Evolutionary conservation across 371 early-diverging fungal species (phyloP), one percentile per base, ranked within the genome.

Genomic region (Mucor mucedo): DNA sequence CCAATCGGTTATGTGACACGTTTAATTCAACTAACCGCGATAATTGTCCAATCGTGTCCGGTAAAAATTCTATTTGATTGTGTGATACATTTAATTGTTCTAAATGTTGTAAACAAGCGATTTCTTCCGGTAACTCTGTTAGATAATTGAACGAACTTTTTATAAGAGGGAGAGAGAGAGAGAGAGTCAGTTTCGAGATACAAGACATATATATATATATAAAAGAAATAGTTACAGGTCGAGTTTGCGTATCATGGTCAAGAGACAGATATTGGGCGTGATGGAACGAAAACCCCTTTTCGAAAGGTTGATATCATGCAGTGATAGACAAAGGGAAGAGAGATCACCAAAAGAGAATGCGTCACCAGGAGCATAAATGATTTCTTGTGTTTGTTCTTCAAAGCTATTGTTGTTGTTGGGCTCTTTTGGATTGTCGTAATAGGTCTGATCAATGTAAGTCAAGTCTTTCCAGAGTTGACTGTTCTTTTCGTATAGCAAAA

Each of bases 31-130:
- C 77, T 28, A 92, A 69, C 16, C 75, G 75, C 10, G 70, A 73
- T n/a, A 93, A 66, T 33, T 85, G 77, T 27, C 88, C 80, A 35
- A 93, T 84, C 16, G 87, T 83, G 10, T 87, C 87, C 7, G 93
- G 92, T 16, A 93, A 62, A 3, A 44, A 64, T 44, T 66, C 70
- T 11, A 93, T 59, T 21, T 70, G 69, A 62, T 93, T 93, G 55
- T 84, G 72, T 29, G 83, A 73, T 2, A 92, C 50, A 38, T 83
- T 82, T 7, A 92, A 69, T n/a, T 83, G 84, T 50, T 77, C 78
- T 16, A 92, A 67, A 47, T 80, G 80, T 4, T 67, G 58, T 21
- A 92, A 65, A 39, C 85, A 65, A 13, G 88, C 91, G 67, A 92
- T 82, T n/a, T 86, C 86, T 33, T 83, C 83, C 9, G 90, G 91